Evolutionary conservation across 805 yeast genomes (phyloP).

Genomic region (Spathaspora hagerdaliae): DNA sequence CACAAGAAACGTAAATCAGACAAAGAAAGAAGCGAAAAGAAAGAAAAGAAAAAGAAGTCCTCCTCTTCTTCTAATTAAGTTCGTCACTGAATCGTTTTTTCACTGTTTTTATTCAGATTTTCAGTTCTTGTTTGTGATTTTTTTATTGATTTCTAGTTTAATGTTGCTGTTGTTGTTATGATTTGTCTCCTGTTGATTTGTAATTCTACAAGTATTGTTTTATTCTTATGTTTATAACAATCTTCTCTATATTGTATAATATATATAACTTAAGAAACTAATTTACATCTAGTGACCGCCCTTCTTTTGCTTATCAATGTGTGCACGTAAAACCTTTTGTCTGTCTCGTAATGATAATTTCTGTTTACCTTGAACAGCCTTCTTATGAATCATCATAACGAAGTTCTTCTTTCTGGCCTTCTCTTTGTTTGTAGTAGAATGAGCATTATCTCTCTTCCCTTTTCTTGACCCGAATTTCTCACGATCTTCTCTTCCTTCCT

Average conservation of each 20-base stretch:
- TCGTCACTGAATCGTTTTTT: not conserved
- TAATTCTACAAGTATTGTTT: not conserved
- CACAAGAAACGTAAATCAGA: constrained; percentile 31
- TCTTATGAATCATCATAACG: constrained; percentile 97
- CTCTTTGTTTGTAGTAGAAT: constrained; percentile 91
- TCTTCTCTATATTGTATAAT: not conserved
- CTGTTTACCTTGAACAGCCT: constrained; percentile 90
- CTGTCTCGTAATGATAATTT: constrained; percentile 86
- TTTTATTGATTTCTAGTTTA: too few relatives aligned
- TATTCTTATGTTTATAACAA: not conserved
- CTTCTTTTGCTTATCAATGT: constrained; percentile 86
- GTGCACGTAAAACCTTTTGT: constrained; percentile 82
- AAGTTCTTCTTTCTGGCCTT: constrained; percentile 98
- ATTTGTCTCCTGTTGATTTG: not conserved
- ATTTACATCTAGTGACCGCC: constrained; percentile 51
- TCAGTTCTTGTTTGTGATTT: not conserved
- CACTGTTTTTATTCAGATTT: not conserved
- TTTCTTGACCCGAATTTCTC: constrained; percentile 85
- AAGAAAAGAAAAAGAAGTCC: constrained; percentile 11
- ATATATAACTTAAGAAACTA: not conserved
- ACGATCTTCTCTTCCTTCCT: constrained; percentile 91
- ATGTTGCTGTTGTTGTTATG: not conserved
- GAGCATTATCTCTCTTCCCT: constrained; percentile 72
- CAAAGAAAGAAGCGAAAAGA: constrained; percentile 13
- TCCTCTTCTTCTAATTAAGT: constrained; percentile 1